These are phyloP conservation scores for Penicillium paneum DNA, from an alignment of 2,329 filamentous ascomycete genomes.

Conservation along the genomic window DNA sequence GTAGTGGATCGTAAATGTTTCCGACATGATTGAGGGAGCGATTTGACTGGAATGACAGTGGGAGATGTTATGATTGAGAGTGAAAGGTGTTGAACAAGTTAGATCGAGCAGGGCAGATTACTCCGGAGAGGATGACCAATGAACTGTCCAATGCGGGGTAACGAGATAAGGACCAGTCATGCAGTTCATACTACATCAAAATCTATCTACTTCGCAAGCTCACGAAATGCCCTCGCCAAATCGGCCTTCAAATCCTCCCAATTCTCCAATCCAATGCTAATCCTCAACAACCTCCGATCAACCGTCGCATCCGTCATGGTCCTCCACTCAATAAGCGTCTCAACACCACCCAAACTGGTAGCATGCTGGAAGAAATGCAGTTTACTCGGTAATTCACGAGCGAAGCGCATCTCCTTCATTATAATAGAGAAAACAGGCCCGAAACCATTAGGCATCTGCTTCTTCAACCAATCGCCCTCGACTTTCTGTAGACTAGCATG, in stretches of 20 bases:
- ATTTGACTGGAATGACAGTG: not conserved
- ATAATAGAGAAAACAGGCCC: slow-evolving; percentile 82
- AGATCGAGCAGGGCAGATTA: not conserved
- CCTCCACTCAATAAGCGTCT: slow-evolving; percentile 95
- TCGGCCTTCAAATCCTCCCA: slow-evolving; percentile 81
- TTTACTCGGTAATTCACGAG: slow-evolving; percentile 70
- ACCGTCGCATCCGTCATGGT: slow-evolving; percentile 77
- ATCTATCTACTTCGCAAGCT: slow-evolving; percentile 39
- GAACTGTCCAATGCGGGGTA: not conserved
- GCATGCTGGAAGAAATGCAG: slow-evolving; percentile 87
- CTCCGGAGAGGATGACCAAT: not conserved
- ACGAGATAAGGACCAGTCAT: not conserved
- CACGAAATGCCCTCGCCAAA: slow-evolving; percentile 64
- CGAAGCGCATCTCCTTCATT: slow-evolving; percentile 59
- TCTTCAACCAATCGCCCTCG: slow-evolving; percentile 67
- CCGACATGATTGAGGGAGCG: slow-evolving; percentile 5
- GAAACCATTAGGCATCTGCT: slow-evolving; percentile 89
- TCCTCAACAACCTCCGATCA: slow-evolving; percentile 68
- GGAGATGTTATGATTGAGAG: not conserved
- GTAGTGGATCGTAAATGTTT: slow-evolving; percentile 45
- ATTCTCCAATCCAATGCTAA: slow-evolving; percentile 84
- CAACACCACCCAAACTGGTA: slow-evolving; percentile 88
- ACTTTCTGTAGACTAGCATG: slow-evolving; percentile 78
- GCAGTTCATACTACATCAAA: not conserved
- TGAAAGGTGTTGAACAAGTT: not conserved